A percentile compares a stretch with the other conserved stretches of the same genome.
phyloP scores from a whole-genome alignment of 2,329 filamentous ascomycete species.

The Colletotrichum tofieldiae region DNA sequence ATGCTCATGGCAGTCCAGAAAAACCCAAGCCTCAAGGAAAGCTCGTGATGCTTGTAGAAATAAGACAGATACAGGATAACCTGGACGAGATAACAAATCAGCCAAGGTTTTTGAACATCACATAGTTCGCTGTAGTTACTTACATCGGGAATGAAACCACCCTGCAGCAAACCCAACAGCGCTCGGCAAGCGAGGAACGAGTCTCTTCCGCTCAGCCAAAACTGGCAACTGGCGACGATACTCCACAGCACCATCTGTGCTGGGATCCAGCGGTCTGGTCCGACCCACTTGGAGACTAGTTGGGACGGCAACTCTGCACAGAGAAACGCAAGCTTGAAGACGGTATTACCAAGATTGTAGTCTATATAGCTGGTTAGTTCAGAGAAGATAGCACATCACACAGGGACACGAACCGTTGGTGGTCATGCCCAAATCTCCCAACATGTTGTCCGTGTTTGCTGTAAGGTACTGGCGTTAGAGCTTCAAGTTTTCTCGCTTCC shows the following conservation, averaged over 20 bases:
- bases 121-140: slow-evolving; percentile 15
- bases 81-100: slow-evolving; percentile 27
- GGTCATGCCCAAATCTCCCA: slow-evolving; percentile 56
- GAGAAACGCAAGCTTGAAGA: slow-evolving; percentile 67
- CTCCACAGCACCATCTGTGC: slow-evolving; percentile 70
- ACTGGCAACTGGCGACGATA: slow-evolving; percentile 63
- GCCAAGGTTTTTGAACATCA: not conserved
- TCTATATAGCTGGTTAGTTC: slow-evolving; percentile 45
- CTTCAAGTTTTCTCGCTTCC: not conserved
- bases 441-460: slow-evolving; percentile 56
- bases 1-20: slow-evolving; percentile 60
- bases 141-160: slow-evolving; percentile 59
- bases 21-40: slow-evolving; percentile 57
- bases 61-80: slow-evolving; percentile 61
- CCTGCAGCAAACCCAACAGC: slow-evolving; percentile 55
- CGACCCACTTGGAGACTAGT: slow-evolving; percentile 69
- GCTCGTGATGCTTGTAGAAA: slow-evolving; percentile 60
- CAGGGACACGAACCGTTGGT: slow-evolving; percentile 56
- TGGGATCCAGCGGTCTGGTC: slow-evolving; percentile 66
- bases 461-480: not conserved
- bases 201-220: slow-evolving; percentile 50
- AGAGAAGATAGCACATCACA: not conserved
- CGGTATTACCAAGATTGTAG: slow-evolving; percentile 65
- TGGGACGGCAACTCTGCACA: slow-evolving; percentile 72
- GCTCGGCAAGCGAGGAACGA: slow-evolving; percentile 53